phyloP scores from a whole-genome alignment of 2,329 filamentous ascomycete species.

The Diaporthe vaccinii region DNA sequence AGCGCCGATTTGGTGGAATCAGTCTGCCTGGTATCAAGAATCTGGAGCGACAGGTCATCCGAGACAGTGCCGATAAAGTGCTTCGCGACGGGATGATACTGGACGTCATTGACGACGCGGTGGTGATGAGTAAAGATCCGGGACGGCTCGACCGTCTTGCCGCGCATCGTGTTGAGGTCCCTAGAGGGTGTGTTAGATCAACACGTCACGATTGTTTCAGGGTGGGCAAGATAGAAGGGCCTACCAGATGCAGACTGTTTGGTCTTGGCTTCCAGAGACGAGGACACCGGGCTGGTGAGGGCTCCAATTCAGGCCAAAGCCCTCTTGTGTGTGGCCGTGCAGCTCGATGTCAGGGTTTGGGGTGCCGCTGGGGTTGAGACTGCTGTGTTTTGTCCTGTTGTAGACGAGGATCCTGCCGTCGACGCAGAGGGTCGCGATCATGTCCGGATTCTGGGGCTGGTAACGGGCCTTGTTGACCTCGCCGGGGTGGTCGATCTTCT shows the following conservation, averaged over 20 bases:
- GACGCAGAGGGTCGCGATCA: conserved; percentile 93
- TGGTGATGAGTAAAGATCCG: conserved; percentile 89
- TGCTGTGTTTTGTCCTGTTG: conserved; percentile 93
- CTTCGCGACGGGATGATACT: conserved; percentile 90
- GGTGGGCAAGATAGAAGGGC: conserved; percentile 44
- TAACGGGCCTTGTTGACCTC: conserved; percentile 99
- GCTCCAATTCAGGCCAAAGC: conserved; percentile 94
- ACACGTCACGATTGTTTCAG: neutral
- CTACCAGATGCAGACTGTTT: conserved; percentile 91
- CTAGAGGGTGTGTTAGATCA: conserved; percentile 2
- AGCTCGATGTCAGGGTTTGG: conserved; percentile 88
- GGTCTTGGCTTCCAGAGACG: conserved; percentile 91
- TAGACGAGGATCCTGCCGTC: conserved; percentile 93
- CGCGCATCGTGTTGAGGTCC: conserved; percentile 55
- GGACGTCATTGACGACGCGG: conserved; percentile 95
- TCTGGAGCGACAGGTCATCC: conserved; percentile 92
- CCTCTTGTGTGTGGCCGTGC: conserved; percentile 87
- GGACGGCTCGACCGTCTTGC: conserved; percentile 77
- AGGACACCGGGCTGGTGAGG: conserved; percentile 85
- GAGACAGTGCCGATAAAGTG: conserved; percentile 93
- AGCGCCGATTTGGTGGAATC: conserved; percentile 77
- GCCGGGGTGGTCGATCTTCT: conserved; percentile 95
- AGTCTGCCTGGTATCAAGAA: conserved; percentile 84
- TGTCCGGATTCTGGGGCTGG: conserved; percentile 95
- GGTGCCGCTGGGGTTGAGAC: conserved; percentile 75